Evolutionary conservation across 768 basidiomycete species (phyloP).

Genomic region (Pleurotus ostreatus): DNA sequence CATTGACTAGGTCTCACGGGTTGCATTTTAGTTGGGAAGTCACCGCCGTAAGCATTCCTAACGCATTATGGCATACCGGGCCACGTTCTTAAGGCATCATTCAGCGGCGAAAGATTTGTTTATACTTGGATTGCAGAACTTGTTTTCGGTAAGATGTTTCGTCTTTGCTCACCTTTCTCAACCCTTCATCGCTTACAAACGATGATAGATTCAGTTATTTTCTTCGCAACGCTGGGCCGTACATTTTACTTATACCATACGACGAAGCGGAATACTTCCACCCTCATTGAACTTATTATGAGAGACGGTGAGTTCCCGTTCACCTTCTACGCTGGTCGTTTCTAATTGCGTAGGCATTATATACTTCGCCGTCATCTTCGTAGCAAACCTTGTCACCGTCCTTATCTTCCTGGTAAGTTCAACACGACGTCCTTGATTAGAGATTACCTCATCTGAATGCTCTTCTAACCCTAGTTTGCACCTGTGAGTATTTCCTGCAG

Average conservation of each 20-base stretch:
- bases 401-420: slow-evolving; percentile 26
- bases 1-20: slow-evolving; percentile 24
- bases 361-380: slow-evolving; percentile 31
- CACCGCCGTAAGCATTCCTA: slow-evolving; percentile 18
- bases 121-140: slow-evolving; percentile 35
- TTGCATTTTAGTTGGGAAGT: slow-evolving; percentile 30
- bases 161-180: too few species aligned
- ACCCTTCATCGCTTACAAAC: too few species aligned
- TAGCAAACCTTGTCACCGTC: slow-evolving; percentile 27
- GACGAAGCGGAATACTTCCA: slow-evolving; percentile 10
- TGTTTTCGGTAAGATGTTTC: slow-evolving; percentile 22
- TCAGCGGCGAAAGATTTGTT: slow-evolving; percentile 19
- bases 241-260: slow-evolving; percentile 20
- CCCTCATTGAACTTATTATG: slow-evolving; percentile 25
- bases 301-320: slow-evolving; percentile 25
- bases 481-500: too few species aligned
- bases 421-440: too few species aligned
- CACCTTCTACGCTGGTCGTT: background rate
- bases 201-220: slow-evolving; percentile 24
- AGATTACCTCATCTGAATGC: too few species aligned
- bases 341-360: slow-evolving; percentile 20
- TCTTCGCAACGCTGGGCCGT: slow-evolving; percentile 26
- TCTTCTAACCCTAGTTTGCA: too few species aligned
- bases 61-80: background rate
- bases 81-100: background rate